Evolutionary conservation across 305 asterid species (phyloP).

Genomic region (Coffea humblotiana): DNA sequence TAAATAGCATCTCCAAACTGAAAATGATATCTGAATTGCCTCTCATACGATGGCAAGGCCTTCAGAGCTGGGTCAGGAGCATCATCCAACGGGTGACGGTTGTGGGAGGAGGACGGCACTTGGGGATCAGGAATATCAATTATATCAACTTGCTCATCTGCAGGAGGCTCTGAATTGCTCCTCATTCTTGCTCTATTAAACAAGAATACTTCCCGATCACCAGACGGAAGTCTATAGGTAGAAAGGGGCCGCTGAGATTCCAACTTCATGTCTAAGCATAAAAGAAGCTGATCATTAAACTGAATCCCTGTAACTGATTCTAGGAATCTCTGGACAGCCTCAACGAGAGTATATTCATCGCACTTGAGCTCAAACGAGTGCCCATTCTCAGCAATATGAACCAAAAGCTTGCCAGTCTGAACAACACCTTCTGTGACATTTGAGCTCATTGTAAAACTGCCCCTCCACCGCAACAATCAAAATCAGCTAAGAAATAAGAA

Average conservation of each 20-base stretch:
- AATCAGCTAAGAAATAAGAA: constrained; percentile 17
- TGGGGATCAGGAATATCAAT: constrained; percentile 66
- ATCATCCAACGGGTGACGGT: constrained; percentile 73
- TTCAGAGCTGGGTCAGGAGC: constrained; percentile 89
- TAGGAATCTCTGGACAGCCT: constrained; percentile 59
- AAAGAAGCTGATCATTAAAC: constrained; percentile 72
- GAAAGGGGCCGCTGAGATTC: constrained; percentile 78
- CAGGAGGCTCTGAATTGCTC: constrained; percentile 60
- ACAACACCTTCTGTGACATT: constrained; percentile 50
- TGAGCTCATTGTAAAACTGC: constrained; percentile 55
- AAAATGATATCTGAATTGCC: constrained; percentile 86
- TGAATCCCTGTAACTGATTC: constrained; percentile 68
- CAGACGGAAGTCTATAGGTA: constrained; percentile 71
- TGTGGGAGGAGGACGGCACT: constrained; percentile 49
- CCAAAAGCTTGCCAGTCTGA: constrained; percentile 74
- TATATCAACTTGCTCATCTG: constrained; percentile 56
- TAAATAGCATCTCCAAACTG: constrained; percentile 75
- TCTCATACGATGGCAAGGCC: constrained; percentile 88
- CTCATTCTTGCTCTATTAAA: constrained; percentile 86
- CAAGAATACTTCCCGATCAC: constrained; percentile 71
- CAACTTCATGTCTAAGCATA: constrained; percentile 85
- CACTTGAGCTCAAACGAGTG: constrained; percentile 70
- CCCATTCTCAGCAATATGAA: constrained; percentile 88
- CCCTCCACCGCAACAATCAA: constrained; percentile 17
- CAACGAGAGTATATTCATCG: constrained; percentile 70